Base-by-base conservation (phyloP, 2,329 filamentous ascomycete species). In the Pestalotiopsis sp. region DNA sequence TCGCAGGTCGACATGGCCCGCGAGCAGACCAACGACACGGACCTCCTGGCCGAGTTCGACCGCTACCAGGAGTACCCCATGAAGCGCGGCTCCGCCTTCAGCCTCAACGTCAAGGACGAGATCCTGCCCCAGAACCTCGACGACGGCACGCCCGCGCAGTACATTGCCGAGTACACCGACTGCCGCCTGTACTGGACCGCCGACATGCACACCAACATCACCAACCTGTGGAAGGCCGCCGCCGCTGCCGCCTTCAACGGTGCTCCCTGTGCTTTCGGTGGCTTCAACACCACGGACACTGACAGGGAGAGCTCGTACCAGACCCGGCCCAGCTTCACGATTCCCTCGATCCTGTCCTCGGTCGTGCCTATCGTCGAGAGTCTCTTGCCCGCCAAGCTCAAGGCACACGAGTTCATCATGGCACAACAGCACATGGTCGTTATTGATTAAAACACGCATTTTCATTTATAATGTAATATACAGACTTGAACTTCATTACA, bases 161-260 rank as follows among this genome's bases (percentile, higher is more conserved):
- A 82, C 69, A 75, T 84, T 1, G 81, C 80, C 60, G 83, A 87
- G 75, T 76, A 82, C 27, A 78, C 82, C 1, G 84, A 86, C 73
- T 87, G 85, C 74, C 80, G 85, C 17, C 81, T 87, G 31, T 86
- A 82, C 76, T 87, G 84, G 78, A 86, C 85, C 2, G 78, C 79
- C 41, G 79, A 77, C n/a, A 87, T 86, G 82, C 72, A 84, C 61
- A 79, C 76, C 9, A 83, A 86, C 70, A 79, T 85, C 60, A 79
- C 78, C 11, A 82, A 81, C 52, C 76, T 84, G 23, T 87, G 85
- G 85, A 83, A 82, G 74, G 79, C 81, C 5, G 79, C 81, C 1
- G 82, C 82, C 0, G 71, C 77, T 38, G 77, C 80, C 1, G 81
- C 80, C 1, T 84, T 83, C 70, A 78, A 80, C 68, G 81, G 80